These are phyloP conservation scores for Esteya vermicola DNA, from an alignment of 2,329 filamentous ascomycete species.

Conservation along the genomic window DNA sequence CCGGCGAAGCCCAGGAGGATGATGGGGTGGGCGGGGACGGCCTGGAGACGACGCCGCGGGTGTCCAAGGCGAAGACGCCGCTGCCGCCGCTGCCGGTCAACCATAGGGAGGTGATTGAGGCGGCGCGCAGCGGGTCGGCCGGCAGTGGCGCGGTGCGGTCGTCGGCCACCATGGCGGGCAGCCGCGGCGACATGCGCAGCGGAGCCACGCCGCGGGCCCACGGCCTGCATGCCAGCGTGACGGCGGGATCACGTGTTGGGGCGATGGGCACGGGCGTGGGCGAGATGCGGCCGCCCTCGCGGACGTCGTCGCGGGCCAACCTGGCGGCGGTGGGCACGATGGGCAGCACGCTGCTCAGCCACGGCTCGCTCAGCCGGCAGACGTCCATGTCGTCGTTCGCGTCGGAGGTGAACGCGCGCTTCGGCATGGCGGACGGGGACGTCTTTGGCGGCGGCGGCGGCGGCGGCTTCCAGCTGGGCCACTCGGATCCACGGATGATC, in stretches of 20 bases:
- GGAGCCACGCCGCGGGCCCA: constrained; percentile 36
- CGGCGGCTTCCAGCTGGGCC: constrained; percentile 25
- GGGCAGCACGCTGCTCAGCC: neutral
- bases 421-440: constrained; percentile 55
- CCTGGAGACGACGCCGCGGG: too few relatives aligned
- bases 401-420: constrained; percentile 82
- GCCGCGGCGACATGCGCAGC: constrained; percentile 31
- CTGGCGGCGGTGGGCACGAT: neutral
- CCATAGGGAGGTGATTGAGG: constrained; percentile 73
- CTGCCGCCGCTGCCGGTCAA: constrained; percentile 67
- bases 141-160: neutral
- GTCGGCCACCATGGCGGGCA: neutral
- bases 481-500: constrained; percentile 93
- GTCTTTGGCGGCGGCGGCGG: constrained; percentile 41
- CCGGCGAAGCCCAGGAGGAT: too few relatives aligned
- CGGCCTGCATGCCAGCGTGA: too few relatives aligned
- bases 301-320: constrained; percentile 17
- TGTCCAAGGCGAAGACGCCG: too few relatives aligned
- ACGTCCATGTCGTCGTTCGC: constrained; percentile 92
- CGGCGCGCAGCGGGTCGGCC: constrained; percentile 47
- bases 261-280: constrained; percentile 22
- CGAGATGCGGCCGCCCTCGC: constrained; percentile 31
- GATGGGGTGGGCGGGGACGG: too few relatives aligned
- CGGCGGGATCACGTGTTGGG: too few relatives aligned
- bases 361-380: constrained; percentile 33